These are phyloP conservation scores for Catenaria anguillulae DNA, from an alignment of 371 early-diverging fungal species.

Conservation along the genomic window DNA sequence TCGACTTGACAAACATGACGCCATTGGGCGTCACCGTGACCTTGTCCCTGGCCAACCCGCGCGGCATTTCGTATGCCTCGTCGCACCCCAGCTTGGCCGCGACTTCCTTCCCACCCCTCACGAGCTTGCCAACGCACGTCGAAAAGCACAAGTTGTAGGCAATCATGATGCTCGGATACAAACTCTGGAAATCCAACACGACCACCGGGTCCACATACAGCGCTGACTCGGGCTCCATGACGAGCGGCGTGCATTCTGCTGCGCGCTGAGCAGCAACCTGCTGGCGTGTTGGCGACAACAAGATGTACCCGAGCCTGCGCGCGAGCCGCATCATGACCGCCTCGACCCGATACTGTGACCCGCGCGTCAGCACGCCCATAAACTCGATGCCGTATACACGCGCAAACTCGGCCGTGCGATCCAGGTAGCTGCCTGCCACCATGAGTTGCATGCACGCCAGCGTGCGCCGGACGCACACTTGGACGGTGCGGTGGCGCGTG, in stretches of 20 bases:
- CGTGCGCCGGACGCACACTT: conserved; percentile 52
- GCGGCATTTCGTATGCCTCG: too few relatives aligned
- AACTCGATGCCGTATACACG: conserved; percentile 77
- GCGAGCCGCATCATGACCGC: conserved; percentile 68
- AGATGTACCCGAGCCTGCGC: conserved; percentile 44
- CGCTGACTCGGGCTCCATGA: conserved; percentile 68
- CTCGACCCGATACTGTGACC: conserved; percentile 82
- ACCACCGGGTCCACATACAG: conserved; percentile 68
- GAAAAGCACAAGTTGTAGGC: conserved; percentile 86
- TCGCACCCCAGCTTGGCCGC: conserved; percentile 17
- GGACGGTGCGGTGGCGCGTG: conserved; percentile 31
- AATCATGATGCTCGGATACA: conserved; percentile 88
- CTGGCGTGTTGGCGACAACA: conserved; percentile 43
- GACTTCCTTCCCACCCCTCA: too few relatives aligned
- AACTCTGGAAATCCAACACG: conserved; percentile 78
- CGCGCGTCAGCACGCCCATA: conserved; percentile 65
- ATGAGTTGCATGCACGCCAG: conserved; percentile 50
- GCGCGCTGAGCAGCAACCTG: conserved; percentile 59
- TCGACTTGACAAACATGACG: conserved; percentile 57
- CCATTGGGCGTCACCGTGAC: conserved; percentile 68
- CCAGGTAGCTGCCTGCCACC: conserved; percentile 49
- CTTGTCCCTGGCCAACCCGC: background rate
- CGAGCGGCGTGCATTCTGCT: conserved; percentile 63
- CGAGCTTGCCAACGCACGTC: conserved; percentile 59
- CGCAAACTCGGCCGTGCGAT: conserved; percentile 66